A percentile compares a stretch with the other conserved stretches of the same genome.
Conservation (phyloP, 2,329 filamentous ascomycete genomes). For the Bipolaris oryzae region DNA sequence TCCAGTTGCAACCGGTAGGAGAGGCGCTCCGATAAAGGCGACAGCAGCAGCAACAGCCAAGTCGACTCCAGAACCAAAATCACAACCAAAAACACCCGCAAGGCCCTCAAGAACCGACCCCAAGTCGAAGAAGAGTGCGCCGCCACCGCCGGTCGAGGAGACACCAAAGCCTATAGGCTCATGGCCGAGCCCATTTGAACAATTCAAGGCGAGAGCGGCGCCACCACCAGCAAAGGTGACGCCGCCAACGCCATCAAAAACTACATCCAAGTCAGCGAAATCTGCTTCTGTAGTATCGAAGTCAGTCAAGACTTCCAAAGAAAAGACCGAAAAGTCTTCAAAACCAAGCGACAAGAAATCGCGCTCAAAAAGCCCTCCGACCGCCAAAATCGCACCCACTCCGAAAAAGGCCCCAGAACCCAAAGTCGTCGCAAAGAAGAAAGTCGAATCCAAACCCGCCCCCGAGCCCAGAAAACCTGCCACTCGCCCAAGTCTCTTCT, state of each 20-base stretch:
- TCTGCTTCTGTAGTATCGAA: constrained; percentile 2
- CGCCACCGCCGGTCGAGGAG: constrained; percentile 8
- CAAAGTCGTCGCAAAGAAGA: constrained; percentile 6
- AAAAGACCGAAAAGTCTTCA: constrained; percentile 12
- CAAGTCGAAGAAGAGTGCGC: constrained; percentile 6
- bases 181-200: constrained; percentile 15
- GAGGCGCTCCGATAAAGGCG: constrained; percentile 17
- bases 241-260: constrained; percentile 12
- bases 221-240: constrained; percentile 4
- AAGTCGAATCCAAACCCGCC: constrained; percentile 8
- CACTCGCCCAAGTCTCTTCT: constrained; percentile 7
- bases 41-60: constrained; percentile 13
- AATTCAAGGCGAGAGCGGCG: constrained; percentile 9
- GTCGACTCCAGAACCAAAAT: constrained; percentile 12
- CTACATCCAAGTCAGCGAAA: constrained; percentile 16
- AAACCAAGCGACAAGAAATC: constrained; percentile 9
- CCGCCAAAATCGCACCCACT: constrained; percentile 7
- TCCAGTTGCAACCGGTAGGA: constrained; percentile 15
- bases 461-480: constrained; percentile 2
- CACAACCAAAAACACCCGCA: constrained; percentile 13
- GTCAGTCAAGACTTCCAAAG: constrained; percentile 5
- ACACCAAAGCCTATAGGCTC: constrained; percentile 13
- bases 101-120: background rate
- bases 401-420: constrained; percentile 13
- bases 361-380: constrained; percentile 16